A percentile compares a stretch with the other conserved stretches of the same genome.
These are phyloP conservation scores for Ilex asprella DNA, from an alignment of 257 asterid species.

Conservation along the genomic window DNA sequence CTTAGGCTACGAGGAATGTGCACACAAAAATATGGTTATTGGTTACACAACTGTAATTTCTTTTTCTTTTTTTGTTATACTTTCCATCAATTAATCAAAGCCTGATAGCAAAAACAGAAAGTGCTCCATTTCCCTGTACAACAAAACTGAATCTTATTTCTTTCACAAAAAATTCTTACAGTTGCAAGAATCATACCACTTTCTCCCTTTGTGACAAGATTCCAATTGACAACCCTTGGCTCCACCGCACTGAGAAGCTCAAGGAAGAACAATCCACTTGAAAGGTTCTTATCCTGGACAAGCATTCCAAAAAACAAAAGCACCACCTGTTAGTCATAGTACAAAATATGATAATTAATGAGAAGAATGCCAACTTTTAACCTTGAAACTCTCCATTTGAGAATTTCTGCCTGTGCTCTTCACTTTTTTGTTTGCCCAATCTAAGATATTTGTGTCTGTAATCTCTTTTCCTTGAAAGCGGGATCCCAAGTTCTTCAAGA, in stretches of 20 bases:
- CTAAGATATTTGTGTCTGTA: neutral
- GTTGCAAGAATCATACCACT: neutral
- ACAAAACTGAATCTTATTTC: neutral
- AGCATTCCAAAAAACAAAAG: neutral
- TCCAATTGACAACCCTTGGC: conserved; percentile 4
- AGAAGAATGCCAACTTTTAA: neutral
- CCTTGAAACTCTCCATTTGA: conserved; percentile 1
- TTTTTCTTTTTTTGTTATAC: too few species aligned
- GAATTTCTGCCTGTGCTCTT: conserved; percentile 2
- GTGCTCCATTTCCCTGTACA: too few species aligned
- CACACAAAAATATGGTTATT: too few species aligned
- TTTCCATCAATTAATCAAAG: too few species aligned
- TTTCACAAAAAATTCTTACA: neutral
- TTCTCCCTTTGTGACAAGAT: conserved; percentile 1
- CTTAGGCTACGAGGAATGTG: too few species aligned
- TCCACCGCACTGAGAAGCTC: conserved; percentile 5
- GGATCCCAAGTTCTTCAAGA: conserved; percentile 5
- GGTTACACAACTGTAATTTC: too few species aligned
- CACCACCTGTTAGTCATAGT: neutral
- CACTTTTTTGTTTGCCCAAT: conserved; percentile 2
- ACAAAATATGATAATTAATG: neutral
- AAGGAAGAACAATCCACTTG: conserved; percentile 4
- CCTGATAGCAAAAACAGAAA: too few species aligned
- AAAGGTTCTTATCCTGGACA: neutral
- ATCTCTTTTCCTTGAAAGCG: neutral